phyloP scores from a whole-genome alignment of 768 basidiomycete genomes.

The Guyanaporus albipodus region DNA sequence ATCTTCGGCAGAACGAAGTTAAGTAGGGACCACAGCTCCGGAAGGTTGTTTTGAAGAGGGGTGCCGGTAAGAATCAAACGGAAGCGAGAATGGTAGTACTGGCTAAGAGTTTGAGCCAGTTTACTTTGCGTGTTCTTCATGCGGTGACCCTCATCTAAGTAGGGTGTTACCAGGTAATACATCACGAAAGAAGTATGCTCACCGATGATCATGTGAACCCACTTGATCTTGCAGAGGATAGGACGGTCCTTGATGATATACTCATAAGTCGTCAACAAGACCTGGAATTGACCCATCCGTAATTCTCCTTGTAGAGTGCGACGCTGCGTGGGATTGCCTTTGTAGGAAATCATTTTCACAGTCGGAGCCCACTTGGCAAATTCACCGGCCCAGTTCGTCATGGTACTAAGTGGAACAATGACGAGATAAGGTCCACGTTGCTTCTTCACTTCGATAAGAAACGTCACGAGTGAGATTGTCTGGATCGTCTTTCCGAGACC shows the following conservation, averaged over 20 bases:
- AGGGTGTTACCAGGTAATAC: conserved; percentile 1
- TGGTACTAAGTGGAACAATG: conserved; percentile 91
- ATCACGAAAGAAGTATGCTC: conserved; percentile 13
- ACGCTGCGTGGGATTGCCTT: conserved; percentile 84
- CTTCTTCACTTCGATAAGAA: conserved; percentile 87
- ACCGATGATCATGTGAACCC: conserved; percentile 98
- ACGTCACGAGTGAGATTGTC: conserved; percentile 91
- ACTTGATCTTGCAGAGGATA: conserved; percentile 83
- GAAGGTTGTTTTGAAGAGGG: conserved; percentile 94
- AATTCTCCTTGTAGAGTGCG: conserved; percentile 74
- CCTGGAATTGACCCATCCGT: conserved; percentile 81
- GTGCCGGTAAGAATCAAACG: conserved; percentile 95
- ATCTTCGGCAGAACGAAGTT: conserved; percentile 94
- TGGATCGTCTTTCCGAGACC: conserved; percentile 96
- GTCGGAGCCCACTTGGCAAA: conserved; percentile 96
- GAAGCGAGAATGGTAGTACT: conserved; percentile 89
- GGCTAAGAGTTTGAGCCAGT: conserved; percentile 83
- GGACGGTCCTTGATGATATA: conserved; percentile 98
- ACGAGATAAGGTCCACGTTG: conserved; percentile 95
- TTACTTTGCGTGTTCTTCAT: conserved; percentile 97
- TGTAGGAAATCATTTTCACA: conserved; percentile 79
- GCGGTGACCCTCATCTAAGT: conserved; percentile 87
- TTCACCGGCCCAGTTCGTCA: conserved; percentile 97
- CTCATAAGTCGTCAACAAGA: conserved; percentile 91
- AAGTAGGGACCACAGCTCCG: conserved; percentile 91